These are phyloP conservation scores for Neopestalotiopsis sp. DNA, from an alignment of 2,329 filamentous ascomycete species.

Conservation along the genomic window DNA sequence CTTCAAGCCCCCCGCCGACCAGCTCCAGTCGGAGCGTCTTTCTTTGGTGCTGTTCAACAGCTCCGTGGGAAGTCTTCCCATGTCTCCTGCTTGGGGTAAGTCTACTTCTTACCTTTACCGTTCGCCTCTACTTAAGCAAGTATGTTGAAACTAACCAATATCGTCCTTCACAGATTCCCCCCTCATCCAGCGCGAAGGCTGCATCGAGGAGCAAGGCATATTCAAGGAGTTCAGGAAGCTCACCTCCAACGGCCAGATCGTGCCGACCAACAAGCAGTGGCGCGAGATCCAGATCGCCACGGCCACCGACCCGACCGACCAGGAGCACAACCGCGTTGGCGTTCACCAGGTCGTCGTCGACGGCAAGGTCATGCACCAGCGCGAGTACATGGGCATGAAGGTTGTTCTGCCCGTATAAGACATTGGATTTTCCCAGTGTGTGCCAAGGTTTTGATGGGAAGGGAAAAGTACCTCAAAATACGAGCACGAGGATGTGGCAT, in stretches of 20 bases:
- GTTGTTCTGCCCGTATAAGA: constrained; percentile 12
- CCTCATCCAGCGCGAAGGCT: constrained; percentile 5
- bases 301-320: constrained; percentile 8
- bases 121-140: too few species aligned
- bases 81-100: constrained; percentile 2
- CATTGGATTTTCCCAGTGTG: too few species aligned
- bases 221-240: constrained; percentile 6
- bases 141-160: too few species aligned
- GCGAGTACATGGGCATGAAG: constrained; percentile 13
- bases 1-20: constrained; percentile 12
- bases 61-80: constrained; percentile 4
- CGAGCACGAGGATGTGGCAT: not conserved
- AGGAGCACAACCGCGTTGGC: constrained; percentile 10
- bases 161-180: not conserved
- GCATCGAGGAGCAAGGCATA: constrained; percentile 12
- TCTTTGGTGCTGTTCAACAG: constrained; percentile 9
- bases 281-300: constrained; percentile 14
- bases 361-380: constrained; percentile 10
- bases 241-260: not conserved
- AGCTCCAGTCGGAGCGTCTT: constrained; percentile 5
- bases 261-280: constrained; percentile 11
- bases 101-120: not conserved
- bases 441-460: not conserved
- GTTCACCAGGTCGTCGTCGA: constrained; percentile 6
- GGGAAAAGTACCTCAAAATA: not conserved